Conservation (phyloP, 129 eudicot species). For the Flaveria brownii region DNA sequence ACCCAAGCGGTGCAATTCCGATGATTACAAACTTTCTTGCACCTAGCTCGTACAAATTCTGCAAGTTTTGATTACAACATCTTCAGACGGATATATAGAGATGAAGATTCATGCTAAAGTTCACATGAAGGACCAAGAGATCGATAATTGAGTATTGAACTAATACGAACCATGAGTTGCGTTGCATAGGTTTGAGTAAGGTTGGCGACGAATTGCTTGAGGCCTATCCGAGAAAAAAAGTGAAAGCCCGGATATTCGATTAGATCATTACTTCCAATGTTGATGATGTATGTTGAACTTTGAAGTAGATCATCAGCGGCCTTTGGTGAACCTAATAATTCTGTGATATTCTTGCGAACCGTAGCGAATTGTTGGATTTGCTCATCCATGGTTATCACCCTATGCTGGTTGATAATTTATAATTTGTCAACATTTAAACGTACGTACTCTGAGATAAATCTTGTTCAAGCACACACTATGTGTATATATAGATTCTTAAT, state of each 20-base stretch:
- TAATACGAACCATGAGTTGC: constrained; percentile 38
- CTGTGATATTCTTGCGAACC: constrained; percentile 30
- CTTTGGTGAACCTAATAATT: constrained; percentile 25
- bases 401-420: constrained; percentile 23
- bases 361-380: constrained; percentile 52
- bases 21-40: constrained; percentile 51
- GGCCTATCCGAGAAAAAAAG: not conserved
- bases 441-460: not conserved
- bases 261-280: constrained; percentile 61
- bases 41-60: constrained; percentile 46
- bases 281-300: constrained; percentile 40
- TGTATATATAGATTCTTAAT: too few species aligned
- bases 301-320: constrained; percentile 34
- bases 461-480: not conserved
- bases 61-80: constrained; percentile 9
- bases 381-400: constrained; percentile 36
- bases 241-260: constrained; percentile 27
- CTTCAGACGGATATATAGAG: too few species aligned
- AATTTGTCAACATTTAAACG: not conserved
- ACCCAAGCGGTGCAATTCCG: constrained; percentile 49
- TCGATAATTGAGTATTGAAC: not conserved
- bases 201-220: constrained; percentile 11
- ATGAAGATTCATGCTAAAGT: too few species aligned
- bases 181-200: constrained; percentile 30
- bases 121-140: too few species aligned